Conservation (phyloP, 2,329 filamentous ascomycete species). For the Monosporascus sp. region DNA sequence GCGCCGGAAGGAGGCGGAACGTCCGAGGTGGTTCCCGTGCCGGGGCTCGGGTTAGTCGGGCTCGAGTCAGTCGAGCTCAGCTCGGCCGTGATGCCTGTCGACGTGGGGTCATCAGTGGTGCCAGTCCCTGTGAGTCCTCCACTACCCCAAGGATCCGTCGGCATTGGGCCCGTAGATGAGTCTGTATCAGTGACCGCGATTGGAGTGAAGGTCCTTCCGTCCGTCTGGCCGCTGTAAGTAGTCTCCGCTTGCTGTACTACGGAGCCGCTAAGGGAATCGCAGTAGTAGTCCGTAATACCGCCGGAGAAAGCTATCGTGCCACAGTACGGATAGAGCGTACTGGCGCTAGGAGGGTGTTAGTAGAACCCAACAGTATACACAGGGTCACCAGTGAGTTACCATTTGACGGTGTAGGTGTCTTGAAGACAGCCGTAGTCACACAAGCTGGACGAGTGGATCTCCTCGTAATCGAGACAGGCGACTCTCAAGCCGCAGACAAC, state of each 20-base stretch:
- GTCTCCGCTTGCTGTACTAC: conserved; percentile 33
- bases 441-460: conserved; percentile 28
- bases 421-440: conserved; percentile 37
- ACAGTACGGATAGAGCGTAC: conserved; percentile 32
- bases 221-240: conserved; percentile 34
- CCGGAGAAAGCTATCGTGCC: conserved; percentile 39
- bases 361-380: not conserved
- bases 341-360: conserved; percentile 30
- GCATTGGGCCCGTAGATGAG: conserved; percentile 4
- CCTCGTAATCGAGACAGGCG: conserved; percentile 34
- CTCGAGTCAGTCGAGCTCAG: not conserved
- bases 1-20: conserved; percentile 14
- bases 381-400: conserved; percentile 27
- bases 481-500: conserved; percentile 30
- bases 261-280: conserved; percentile 29
- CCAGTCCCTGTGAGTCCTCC: not conserved
- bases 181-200: conserved; percentile 7
- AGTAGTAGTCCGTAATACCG: conserved; percentile 40
- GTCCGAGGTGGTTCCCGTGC: conserved; percentile 1
- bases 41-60: not conserved
- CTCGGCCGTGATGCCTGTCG: not conserved
- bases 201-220: conserved; percentile 24
- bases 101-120: not conserved
- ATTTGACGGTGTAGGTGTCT: conserved; percentile 40
- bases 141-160: not conserved